Conservation (phyloP, 208 protist species). For the Leishmania braziliensis region DNA sequence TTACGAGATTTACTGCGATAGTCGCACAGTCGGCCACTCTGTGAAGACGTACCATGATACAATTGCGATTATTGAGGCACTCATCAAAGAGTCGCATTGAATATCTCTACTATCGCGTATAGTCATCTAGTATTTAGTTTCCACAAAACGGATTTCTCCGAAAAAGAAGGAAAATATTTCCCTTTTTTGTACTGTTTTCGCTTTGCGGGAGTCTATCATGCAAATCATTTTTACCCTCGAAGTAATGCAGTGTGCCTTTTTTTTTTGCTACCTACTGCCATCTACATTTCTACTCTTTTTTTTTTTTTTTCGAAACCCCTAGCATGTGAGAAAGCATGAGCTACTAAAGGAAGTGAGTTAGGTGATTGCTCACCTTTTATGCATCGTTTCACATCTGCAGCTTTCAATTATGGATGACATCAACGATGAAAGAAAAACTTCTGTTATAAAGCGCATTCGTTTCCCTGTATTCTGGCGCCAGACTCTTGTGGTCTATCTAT, state of each 20-base stretch:
- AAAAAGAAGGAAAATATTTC: neutral
- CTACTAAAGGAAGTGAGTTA: neutral
- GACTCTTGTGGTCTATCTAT: neutral
- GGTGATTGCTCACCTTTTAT: neutral
- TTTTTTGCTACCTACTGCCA: neutral
- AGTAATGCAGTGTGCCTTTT: neutral
- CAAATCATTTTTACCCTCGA: neutral
- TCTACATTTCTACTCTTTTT: neutral
- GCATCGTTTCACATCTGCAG: neutral
- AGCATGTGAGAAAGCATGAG: neutral
- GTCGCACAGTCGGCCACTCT: constrained; percentile 91
- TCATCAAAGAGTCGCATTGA: constrained; percentile 59
- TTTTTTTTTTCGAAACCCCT: constrained; percentile 24
- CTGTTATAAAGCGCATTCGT: neutral
- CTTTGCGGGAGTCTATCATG: neutral
- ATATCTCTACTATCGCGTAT: neutral
- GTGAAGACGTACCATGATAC: constrained; percentile 97
- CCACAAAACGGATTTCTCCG: neutral
- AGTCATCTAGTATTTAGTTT: neutral
- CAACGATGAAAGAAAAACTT: neutral
- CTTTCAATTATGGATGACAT: neutral
- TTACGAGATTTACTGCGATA: constrained; percentile 98
- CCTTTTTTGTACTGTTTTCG: neutral
- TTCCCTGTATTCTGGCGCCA: neutral
- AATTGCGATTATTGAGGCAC: constrained; percentile 84